A percentile compares a stretch with the other conserved stretches of the same genome.
Evolutionary conservation across 768 basidiomycete species (phyloP).

Genomic region (Inosperma sp.): DNA sequence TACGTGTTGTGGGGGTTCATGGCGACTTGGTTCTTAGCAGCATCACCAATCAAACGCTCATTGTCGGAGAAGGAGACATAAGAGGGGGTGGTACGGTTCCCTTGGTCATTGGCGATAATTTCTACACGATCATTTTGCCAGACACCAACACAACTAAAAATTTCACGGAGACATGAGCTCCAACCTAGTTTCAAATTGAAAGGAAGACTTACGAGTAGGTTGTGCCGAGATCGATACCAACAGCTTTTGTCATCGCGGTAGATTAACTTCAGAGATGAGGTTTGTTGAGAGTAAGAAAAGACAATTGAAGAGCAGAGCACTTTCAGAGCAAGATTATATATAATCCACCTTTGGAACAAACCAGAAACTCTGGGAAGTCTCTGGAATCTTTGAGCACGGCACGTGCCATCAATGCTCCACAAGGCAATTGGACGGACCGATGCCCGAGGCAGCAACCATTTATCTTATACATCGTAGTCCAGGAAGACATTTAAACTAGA

Average conservation of each 20-base stretch:
- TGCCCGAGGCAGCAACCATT: no score
- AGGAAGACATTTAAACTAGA: constrained; percentile 9
- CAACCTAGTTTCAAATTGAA: constrained; percentile 3
- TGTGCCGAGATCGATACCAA: constrained; percentile 89
- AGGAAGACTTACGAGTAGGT: constrained; percentile 74
- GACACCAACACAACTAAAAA: constrained; percentile 89
- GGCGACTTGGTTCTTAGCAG: constrained; percentile 97
- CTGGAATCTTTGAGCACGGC: constrained; percentile 40
- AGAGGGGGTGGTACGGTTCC: constrained; percentile 92
- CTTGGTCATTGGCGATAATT: constrained; percentile 95
- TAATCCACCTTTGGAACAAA: constrained; percentile 33
- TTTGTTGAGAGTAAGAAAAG: constrained; percentile 19
- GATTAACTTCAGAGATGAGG: constrained; percentile 17
- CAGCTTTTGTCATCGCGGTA: no score
- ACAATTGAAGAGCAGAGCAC: constrained; percentile 10
- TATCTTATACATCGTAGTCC: background rate
- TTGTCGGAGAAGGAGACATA: constrained; percentile 93
- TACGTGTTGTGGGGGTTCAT: constrained; percentile 96
- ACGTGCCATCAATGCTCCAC: constrained; percentile 27
- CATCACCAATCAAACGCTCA: constrained; percentile 98
- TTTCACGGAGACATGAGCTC: constrained; percentile 8
- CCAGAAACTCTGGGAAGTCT: constrained; percentile 43
- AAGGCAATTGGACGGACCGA: no score
- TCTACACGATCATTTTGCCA: constrained; percentile 99
- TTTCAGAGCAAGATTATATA: constrained; percentile 31